Percentiles rank a stretch among this genome's conserved stretches.
Evolutionary conservation across 768 basidiomycete genomes (phyloP).

Genomic region (Suillus plorans): DNA sequence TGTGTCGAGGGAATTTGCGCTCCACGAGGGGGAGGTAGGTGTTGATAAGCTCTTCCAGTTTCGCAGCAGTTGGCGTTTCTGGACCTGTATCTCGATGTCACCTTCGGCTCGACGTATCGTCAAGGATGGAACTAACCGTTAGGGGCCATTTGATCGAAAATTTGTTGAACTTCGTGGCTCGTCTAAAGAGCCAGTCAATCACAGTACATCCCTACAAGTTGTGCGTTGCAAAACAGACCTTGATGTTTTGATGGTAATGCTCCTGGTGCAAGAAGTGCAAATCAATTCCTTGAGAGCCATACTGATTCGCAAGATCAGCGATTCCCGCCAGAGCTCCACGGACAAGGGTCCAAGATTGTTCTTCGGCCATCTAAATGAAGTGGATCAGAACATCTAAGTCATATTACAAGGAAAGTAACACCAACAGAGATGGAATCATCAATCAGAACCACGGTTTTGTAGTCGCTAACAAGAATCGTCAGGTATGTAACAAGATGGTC

Average conservation of each 20-base stretch:
- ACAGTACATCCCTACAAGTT: not conserved
- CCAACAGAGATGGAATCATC: constrained; percentile 31
- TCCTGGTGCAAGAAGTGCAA: constrained; percentile 32
- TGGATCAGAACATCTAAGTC: not conserved
- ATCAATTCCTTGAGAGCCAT: constrained; percentile 33
- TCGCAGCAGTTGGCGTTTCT: constrained; percentile 30
- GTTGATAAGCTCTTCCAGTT: constrained; percentile 30
- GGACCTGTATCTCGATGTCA: constrained; percentile 14
- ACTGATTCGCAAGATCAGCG: constrained; percentile 24
- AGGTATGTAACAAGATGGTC: constrained; percentile 3
- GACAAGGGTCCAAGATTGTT: constrained; percentile 28
- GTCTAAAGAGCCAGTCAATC: constrained; percentile 2
- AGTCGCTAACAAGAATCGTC: constrained; percentile 15
- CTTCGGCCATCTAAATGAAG: constrained; percentile 26
- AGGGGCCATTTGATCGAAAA: constrained; percentile 2
- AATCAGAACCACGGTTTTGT: constrained; percentile 32
- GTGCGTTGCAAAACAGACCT: not conserved
- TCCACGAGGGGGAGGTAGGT: constrained; percentile 26
- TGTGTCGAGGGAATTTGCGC: constrained; percentile 10
- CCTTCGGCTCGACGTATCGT: no score
- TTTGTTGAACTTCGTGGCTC: not conserved
- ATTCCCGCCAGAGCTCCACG: constrained; percentile 34
- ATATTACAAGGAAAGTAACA: not conserved
- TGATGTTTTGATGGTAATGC: constrained; percentile 16
- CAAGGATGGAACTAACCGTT: constrained; percentile 2